phyloP scores from a whole-genome alignment of 116 monocot species.

The Iris pallida region DNA sequence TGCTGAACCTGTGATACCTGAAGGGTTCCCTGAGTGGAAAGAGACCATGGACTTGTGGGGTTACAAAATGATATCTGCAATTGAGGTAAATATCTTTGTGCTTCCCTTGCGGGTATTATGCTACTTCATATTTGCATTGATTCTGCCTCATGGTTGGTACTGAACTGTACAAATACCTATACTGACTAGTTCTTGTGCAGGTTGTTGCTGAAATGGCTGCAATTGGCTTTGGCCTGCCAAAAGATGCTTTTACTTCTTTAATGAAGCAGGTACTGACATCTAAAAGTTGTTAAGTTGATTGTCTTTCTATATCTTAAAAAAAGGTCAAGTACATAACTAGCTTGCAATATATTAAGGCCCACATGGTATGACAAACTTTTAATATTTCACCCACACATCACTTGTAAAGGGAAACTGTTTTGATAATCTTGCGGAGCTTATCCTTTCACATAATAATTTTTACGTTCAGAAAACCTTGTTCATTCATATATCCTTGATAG shows the following conservation, averaged over 20 bases:
- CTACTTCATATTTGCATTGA: background rate
- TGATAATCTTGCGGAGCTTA: too few relatives aligned
- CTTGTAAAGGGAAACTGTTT: too few relatives aligned
- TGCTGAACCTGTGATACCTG: constrained; percentile 86
- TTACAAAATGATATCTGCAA: constrained; percentile 80
- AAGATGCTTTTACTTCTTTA: constrained; percentile 84
- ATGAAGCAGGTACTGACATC: constrained; percentile 72
- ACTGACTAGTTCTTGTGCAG: constrained; percentile 25
- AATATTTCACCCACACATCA: too few relatives aligned
- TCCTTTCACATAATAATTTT: too few relatives aligned
- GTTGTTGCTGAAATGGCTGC: constrained; percentile 96
- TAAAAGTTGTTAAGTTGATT: background rate
- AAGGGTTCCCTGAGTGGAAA: constrained; percentile 87
- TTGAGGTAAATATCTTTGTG: constrained; percentile 43
- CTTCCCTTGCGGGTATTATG: background rate
- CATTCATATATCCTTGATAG: too few relatives aligned
- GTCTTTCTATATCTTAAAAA: too few relatives aligned
- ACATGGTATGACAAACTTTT: too few relatives aligned
- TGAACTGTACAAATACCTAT: background rate
- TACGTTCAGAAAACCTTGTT: too few relatives aligned
- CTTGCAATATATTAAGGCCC: too few relatives aligned
- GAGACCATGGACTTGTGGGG: constrained; percentile 97
- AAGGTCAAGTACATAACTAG: too few relatives aligned
- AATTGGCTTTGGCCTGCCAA: constrained; percentile 82
- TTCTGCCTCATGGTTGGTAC: too few relatives aligned